Base-by-base conservation (phyloP, 208 protist genomes). In the Leishmania major region DNA sequence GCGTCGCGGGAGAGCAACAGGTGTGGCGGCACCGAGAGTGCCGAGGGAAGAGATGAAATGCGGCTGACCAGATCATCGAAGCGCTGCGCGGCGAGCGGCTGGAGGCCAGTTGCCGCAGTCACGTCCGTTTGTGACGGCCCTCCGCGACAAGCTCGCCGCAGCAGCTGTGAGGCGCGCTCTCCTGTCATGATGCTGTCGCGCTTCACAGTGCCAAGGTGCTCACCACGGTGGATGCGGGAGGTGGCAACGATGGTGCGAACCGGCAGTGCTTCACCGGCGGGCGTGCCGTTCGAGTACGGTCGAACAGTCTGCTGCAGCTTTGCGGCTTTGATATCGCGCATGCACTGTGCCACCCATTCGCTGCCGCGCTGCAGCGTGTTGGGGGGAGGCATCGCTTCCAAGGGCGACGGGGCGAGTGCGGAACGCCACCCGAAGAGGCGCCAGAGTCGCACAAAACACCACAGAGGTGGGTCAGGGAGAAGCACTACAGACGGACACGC, bases 171-270 rank as follows among this genome's bases (percentile, higher is more conserved):
- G 10, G 94, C 92, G 25, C 69, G 79, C 53, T 83, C 74, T 13
- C 94, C 94, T 28, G 86, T 87, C 76, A 97, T 75, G 49, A 97
- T 81, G 71, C 87, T 77, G 31, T 90, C 79, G 19, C 51, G 62
- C 15, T 82, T 84, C 5, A 97, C 84, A 7, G 86, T 86, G 13
- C 82, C 88, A 22, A 97, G 78, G 57, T 81, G 85, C 79, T 97
- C 92, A 17, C 94, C 94, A 37, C 92, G 88, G 47, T 79, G 86
- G 70, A 97, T 86, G 81, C 69, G 57, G 31, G 74, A 78, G 43
- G 69, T 77, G 10, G 94, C 92, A 22, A 97, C 84, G 11, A 96
- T 49, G 31, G 87, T 83, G n/a, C 94, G 94, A 69, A 95, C 84
- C 55, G 92, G 90, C 69, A 84, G 37, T 11, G 62, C 25, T 6